A percentile compares a stretch with the other conserved stretches of the same genome.
Conservation (phyloP, 805 yeast genomes). For the Saturnispora serradocipensis region DNA sequence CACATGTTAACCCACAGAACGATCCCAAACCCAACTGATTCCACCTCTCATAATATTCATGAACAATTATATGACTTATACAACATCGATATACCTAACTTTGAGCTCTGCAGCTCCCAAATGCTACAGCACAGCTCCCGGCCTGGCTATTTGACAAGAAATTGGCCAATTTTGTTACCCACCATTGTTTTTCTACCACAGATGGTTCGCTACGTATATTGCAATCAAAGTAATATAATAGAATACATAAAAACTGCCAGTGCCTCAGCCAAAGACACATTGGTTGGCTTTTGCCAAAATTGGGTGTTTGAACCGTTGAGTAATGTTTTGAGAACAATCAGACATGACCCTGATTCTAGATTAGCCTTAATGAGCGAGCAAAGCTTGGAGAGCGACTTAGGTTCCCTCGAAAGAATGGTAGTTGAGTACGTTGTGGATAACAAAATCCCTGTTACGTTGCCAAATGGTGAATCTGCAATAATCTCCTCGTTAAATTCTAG, state of each 20-base stretch:
- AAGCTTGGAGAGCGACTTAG: slow-evolving; percentile 67
- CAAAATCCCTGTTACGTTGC: slow-evolving; percentile 9
- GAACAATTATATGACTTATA: slow-evolving; percentile 2
- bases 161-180: slow-evolving; percentile 9
- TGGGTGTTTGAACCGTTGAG: slow-evolving; percentile 77
- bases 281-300: slow-evolving; percentile 57
- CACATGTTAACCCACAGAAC: background rate
- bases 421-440: slow-evolving; percentile 50
- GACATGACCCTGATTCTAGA: slow-evolving; percentile 68
- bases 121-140: background rate
- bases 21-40: background rate
- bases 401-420: slow-evolving; percentile 82
- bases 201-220: slow-evolving; percentile 31
- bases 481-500: slow-evolving; percentile 5
- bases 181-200: background rate
- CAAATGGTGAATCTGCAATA: background rate
- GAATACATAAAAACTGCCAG: slow-evolving; percentile 29
- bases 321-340: slow-evolving; percentile 67
- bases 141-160: slow-evolving; percentile 11
- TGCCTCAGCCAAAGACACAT: slow-evolving; percentile 60
- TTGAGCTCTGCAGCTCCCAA: background rate
- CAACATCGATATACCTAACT: background rate
- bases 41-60: background rate
- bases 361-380: slow-evolving; percentile 74
- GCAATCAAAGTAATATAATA: slow-evolving; percentile 50